Percentiles rank a stretch among this genome's conserved stretches.
These are phyloP conservation scores for Saprolegnia diclina DNA, from an alignment of 352 stramenopile genomes.

Conservation along the genomic window DNA sequence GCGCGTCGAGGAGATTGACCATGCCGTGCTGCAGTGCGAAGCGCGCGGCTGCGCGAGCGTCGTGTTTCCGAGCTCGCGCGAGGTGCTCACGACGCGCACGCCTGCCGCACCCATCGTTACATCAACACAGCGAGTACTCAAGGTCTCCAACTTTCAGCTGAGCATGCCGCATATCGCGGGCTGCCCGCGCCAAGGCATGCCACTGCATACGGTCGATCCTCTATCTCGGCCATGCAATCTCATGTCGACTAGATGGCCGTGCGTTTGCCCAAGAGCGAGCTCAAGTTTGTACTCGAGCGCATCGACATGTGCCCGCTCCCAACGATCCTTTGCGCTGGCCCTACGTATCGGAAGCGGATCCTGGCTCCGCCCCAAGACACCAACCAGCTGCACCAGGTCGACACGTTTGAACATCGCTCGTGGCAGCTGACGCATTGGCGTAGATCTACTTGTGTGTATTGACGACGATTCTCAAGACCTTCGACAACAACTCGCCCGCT, in stretches of 20 bases:
- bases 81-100: conserved; percentile 60
- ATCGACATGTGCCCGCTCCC: conserved; percentile 68
- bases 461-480: conserved; percentile 46
- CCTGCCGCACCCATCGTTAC: conserved; percentile 43
- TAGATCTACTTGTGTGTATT: conserved; percentile 72
- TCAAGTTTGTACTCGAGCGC: conserved; percentile 80
- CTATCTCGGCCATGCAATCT: not conserved
- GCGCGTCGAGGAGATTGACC: conserved; percentile 59
- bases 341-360: conserved; percentile 56
- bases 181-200: conserved; percentile 77
- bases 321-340: conserved; percentile 42
- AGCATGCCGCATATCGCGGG: conserved; percentile 86
- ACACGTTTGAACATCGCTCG: not conserved
- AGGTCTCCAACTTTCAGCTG: conserved; percentile 80
- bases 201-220: conserved; percentile 37
- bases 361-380: conserved; percentile 51
- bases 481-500: conserved; percentile 43
- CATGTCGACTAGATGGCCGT: conserved; percentile 36
- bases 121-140: conserved; percentile 46
- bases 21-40: conserved; percentile 70
- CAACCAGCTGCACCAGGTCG: conserved; percentile 75
- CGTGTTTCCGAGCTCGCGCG: conserved; percentile 67
- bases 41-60: conserved; percentile 45
- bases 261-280: conserved; percentile 75
- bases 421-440: not conserved